phyloP scores from a whole-genome alignment of 306 rosid species.

The Mimosa pudica region DNA sequence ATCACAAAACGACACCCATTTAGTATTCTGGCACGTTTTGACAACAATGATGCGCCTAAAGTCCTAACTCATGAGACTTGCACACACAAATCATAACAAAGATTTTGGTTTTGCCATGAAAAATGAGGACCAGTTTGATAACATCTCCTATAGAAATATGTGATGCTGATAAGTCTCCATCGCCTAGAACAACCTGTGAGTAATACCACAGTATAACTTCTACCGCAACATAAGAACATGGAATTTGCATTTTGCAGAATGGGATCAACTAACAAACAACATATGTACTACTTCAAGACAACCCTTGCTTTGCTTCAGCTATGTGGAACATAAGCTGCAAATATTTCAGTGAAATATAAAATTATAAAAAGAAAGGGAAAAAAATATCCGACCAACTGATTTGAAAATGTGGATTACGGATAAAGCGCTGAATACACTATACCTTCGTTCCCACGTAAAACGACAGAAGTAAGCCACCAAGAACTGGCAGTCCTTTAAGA shows the following conservation, averaged over 20 bases:
- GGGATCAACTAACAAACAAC: slow-evolving; percentile 13
- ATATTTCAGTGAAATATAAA: slow-evolving; percentile 21
- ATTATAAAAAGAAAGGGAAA: slow-evolving; percentile 23
- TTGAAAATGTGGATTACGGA: not conserved
- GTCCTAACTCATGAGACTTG: too few species aligned
- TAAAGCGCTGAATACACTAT: slow-evolving; percentile 11
- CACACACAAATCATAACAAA: too few species aligned
- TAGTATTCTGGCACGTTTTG: too few species aligned
- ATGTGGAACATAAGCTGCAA: slow-evolving; percentile 86
- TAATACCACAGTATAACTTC: slow-evolving; percentile 25
- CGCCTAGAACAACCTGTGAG: not conserved
- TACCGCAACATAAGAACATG: slow-evolving; percentile 22
- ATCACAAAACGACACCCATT: too few species aligned
- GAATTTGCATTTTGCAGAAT: slow-evolving; percentile 5
- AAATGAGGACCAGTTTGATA: not conserved
- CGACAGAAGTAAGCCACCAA: slow-evolving; percentile 76
- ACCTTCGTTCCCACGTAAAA: slow-evolving; percentile 94
- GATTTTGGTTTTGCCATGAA: not conserved
- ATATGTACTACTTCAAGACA: slow-evolving; percentile 26
- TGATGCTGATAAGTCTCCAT: not conserved
- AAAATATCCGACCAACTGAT: not conserved
- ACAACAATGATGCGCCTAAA: too few species aligned
- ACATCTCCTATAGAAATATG: slow-evolving; percentile 15
- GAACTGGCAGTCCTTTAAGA: slow-evolving; percentile 71
- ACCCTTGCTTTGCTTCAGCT: slow-evolving; percentile 61